phyloP scores from a whole-genome alignment of 2,329 filamentous ascomycete species.

The Xylariaceae sp. region DNA sequence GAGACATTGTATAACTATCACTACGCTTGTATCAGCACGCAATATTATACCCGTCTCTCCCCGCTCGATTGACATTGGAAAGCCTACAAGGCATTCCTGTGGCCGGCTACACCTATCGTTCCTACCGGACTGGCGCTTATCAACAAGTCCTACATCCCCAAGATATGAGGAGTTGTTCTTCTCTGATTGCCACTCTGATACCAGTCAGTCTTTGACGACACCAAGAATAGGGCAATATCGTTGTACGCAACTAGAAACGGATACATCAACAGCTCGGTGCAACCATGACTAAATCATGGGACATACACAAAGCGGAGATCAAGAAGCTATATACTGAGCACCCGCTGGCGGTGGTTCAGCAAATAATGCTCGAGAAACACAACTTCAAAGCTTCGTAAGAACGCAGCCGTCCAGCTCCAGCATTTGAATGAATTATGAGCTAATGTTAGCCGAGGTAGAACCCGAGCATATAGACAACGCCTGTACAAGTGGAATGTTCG shows the following conservation, averaged over 20 bases:
- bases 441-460: constrained; percentile 18
- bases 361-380: constrained; percentile 27
- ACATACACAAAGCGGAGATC: constrained; percentile 22
- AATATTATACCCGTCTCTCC: too few relatives aligned
- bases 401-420: too few relatives aligned
- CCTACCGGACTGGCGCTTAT: too few relatives aligned
- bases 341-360: constrained; percentile 23
- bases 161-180: background rate
- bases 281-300: constrained; percentile 26
- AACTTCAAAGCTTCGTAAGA: constrained; percentile 38
- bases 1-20: too few relatives aligned
- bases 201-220: background rate
- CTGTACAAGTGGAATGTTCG: constrained; percentile 43
- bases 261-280: background rate
- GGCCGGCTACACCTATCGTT: too few relatives aligned
- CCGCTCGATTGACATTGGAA: too few relatives aligned
- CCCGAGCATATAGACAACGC: constrained; percentile 47
- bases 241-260: background rate
- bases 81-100: too few relatives aligned
- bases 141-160: too few relatives aligned
- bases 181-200: background rate
- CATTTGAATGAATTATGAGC: constrained; percentile 1
- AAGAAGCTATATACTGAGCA: constrained; percentile 24
- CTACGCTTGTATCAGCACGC: too few relatives aligned
- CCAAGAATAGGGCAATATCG: background rate